Percentiles rank a stretch among this genome's conserved stretches.
Conservation (phyloP, 495 filamentous ascomycete genomes). For the Penicillium macrosclerotiorum region DNA sequence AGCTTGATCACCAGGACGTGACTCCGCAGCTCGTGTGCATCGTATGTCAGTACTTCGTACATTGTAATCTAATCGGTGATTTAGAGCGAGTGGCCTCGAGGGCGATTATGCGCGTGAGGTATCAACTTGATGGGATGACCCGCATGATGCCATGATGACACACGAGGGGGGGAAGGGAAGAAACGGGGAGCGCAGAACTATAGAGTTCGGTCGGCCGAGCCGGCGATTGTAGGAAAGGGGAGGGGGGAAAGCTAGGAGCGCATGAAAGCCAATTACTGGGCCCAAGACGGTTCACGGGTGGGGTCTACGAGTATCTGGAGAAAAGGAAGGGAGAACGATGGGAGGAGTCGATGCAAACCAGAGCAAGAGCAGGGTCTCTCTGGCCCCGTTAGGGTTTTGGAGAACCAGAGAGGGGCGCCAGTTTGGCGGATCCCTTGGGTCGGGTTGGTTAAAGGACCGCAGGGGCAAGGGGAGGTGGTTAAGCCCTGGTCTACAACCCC, state of each 20-base stretch:
- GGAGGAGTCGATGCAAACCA: not conserved
- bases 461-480: too few relatives aligned
- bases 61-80: not conserved
- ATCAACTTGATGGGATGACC: constrained; percentile 4
- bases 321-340: not conserved
- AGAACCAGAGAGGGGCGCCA: not conserved
- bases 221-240: constrained; percentile 6
- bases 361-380: constrained; percentile 3
- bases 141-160: constrained; percentile 14
- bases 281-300: not conserved
- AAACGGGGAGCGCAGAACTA: not conserved
- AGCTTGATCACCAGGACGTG: too few relatives aligned
- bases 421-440: not conserved
- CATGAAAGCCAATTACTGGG: constrained; percentile 1
- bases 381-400: constrained; percentile 2
- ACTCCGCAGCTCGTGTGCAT: constrained; percentile 4
- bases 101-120: constrained; percentile 2
- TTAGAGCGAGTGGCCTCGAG: constrained; percentile 1
- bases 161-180: constrained; percentile 3
- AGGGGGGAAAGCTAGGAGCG: too few relatives aligned
- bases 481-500: not conserved
- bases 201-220: constrained; percentile 4
- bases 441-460: not conserved
- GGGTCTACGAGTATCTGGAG: not conserved
- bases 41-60: not conserved